phyloP scores from a whole-genome alignment of 306 rosid species.

The Prunus salicina region DNA sequence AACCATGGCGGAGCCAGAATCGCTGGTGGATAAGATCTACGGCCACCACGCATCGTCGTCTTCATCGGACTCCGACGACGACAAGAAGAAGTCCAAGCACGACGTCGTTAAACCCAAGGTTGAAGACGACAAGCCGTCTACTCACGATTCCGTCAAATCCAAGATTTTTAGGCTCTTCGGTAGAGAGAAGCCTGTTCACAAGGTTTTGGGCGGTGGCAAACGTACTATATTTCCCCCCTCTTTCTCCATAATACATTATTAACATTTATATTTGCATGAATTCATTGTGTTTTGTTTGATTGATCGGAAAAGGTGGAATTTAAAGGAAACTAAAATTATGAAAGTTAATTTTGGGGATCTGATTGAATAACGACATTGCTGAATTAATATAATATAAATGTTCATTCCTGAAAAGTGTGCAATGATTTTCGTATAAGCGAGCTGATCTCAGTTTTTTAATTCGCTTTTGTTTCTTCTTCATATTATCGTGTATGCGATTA shows the following conservation, averaged over 20 bases:
- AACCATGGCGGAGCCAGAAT: conserved; percentile 5
- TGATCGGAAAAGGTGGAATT: conserved; percentile 19
- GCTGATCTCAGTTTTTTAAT: not conserved
- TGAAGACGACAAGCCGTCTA: conserved; percentile 21
- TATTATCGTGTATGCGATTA: not conserved
- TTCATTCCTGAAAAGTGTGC: not conserved
- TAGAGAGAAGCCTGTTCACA: conserved; percentile 73
- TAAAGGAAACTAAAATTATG: not conserved
- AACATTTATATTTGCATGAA: not conserved
- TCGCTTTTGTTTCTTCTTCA: not conserved
- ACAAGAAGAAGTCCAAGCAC: conserved; percentile 14
- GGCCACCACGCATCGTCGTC: conserved; percentile 38
- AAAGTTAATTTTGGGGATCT: conserved; percentile 1
- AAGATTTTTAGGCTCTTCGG: conserved; percentile 70
- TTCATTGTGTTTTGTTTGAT: not conserved
- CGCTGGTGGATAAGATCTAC: conserved; percentile 40
- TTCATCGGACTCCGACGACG: conserved; percentile 41
- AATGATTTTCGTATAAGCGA: not conserved
- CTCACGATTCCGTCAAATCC: conserved; percentile 19
- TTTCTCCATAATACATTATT: not conserved
- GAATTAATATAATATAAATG: not conserved
- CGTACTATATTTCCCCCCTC: conserved; percentile 23
- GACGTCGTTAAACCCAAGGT: conserved; percentile 29
- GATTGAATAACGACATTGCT: not conserved
- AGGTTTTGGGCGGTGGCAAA: conserved; percentile 80